Evolutionary conservation across 331 rosid genomes (phyloP).

Genomic region (Quercus lobata): DNA sequence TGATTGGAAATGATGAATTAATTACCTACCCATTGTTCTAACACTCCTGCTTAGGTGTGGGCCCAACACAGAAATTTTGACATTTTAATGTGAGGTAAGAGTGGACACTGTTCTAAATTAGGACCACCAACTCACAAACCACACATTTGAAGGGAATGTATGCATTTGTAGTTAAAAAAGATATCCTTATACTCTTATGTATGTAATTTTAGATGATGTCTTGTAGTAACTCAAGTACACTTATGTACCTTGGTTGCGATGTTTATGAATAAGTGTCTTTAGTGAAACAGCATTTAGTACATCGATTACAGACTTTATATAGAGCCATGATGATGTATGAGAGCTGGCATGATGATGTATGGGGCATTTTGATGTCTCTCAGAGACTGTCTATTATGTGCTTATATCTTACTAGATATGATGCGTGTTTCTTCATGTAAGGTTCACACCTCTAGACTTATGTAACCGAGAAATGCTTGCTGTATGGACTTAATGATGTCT

Average conservation of each 20-base stretch:
- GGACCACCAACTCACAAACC: too few relatives aligned
- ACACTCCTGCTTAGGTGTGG: too few relatives aligned
- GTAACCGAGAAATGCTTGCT: background rate
- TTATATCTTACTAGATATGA: background rate
- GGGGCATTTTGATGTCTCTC: background rate
- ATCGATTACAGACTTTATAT: background rate
- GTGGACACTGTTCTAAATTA: too few relatives aligned
- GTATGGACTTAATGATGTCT: background rate
- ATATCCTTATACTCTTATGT: too few relatives aligned
- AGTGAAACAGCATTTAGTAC: background rate
- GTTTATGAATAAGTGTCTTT: background rate
- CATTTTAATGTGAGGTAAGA: too few relatives aligned
- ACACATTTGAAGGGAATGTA: too few relatives aligned
- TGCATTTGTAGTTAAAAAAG: too few relatives aligned
- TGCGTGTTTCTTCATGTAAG: background rate
- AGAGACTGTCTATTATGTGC: background rate
- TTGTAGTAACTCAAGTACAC: too few relatives aligned
- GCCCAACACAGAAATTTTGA: too few relatives aligned
- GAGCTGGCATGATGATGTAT: background rate
- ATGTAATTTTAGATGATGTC: too few relatives aligned
- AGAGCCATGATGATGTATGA: background rate
- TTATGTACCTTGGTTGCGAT: too few relatives aligned
- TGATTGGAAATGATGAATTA: background rate
- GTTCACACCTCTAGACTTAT: conserved; percentile 3
- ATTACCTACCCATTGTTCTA: too few relatives aligned